phyloP scores from a whole-genome alignment of 257 asterid genomes.

The Verbascum thapsus region DNA sequence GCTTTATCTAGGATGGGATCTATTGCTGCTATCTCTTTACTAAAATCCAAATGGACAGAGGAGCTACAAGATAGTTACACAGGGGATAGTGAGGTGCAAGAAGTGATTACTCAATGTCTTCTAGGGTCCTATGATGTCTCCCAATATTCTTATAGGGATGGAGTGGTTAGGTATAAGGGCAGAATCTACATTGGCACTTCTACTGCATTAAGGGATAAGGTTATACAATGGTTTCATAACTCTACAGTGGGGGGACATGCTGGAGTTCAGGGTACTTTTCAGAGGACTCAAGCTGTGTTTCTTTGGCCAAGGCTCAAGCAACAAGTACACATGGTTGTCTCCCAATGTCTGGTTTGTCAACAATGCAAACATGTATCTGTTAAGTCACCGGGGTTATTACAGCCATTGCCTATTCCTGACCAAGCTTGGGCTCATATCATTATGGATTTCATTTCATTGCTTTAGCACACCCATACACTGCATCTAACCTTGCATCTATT shows the following conservation, averaged over 20 bases:
- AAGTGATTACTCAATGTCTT: too few species aligned
- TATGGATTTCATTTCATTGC: background rate
- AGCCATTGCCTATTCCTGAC: background rate
- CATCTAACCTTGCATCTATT: background rate
- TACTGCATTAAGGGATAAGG: too few species aligned
- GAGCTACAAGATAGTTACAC: background rate
- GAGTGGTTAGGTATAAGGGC: background rate
- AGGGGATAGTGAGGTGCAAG: too few species aligned
- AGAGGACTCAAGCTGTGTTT: background rate
- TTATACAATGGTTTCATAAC: background rate
- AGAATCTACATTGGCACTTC: background rate
- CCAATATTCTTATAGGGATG: too few species aligned
- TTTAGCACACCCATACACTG: background rate
- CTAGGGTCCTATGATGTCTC: too few species aligned
- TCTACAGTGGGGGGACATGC: background rate
- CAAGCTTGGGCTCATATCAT: background rate
- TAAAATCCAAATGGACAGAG: background rate
- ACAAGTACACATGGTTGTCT: background rate
- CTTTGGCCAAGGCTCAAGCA: background rate
- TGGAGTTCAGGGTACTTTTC: background rate
- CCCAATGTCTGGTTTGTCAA: background rate
- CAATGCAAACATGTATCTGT: background rate
- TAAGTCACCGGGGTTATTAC: background rate
- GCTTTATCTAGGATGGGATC: too few species aligned
- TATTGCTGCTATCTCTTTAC: background rate